Evolutionary conservation across 176 grass and related monocot genomes (phyloP).

Genomic region (Cenchrus americanus): DNA sequence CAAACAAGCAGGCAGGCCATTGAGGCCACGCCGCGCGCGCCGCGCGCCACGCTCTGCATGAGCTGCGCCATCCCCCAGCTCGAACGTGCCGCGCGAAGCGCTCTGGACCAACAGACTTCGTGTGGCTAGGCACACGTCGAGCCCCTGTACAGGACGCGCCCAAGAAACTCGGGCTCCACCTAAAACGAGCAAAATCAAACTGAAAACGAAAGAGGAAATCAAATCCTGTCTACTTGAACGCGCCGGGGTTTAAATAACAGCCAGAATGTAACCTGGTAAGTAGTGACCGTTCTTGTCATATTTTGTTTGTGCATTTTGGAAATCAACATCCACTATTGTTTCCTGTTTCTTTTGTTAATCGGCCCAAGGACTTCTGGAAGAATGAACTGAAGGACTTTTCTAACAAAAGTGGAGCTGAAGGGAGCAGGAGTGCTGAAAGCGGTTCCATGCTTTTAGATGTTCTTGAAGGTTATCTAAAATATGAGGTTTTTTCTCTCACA

Average conservation of each 20-base stretch:
- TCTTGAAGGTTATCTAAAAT: conserved; percentile 96
- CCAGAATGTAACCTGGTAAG: conserved; percentile 95
- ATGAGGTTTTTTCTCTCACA: conserved; percentile 71
- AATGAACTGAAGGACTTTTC: conserved; percentile 79
- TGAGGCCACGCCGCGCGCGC: too few species aligned
- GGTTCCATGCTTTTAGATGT: conserved; percentile 91
- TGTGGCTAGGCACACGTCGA: too few species aligned
- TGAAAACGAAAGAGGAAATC: too few species aligned
- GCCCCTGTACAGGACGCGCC: too few species aligned
- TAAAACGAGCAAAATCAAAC: too few species aligned
- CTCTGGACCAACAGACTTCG: too few species aligned
- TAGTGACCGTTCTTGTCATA: conserved; percentile 54
- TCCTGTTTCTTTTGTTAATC: conserved; percentile 24
- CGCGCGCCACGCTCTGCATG: too few species aligned
- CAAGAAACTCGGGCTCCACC: too few species aligned
- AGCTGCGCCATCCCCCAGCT: too few species aligned
- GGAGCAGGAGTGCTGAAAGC: conserved; percentile 72
- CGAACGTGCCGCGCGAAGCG: too few species aligned
- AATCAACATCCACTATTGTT: conserved; percentile 27
- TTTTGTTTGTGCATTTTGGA: conserved; percentile 10
- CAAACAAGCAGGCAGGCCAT: too few species aligned
- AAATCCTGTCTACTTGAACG: too few species aligned
- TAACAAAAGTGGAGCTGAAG: conserved; percentile 67
- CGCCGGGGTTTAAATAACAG: not conserved
- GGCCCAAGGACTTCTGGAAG: conserved; percentile 97